Base-by-base conservation (phyloP, 164 flowering plant species). In the Cinnamomum chago region DNA sequence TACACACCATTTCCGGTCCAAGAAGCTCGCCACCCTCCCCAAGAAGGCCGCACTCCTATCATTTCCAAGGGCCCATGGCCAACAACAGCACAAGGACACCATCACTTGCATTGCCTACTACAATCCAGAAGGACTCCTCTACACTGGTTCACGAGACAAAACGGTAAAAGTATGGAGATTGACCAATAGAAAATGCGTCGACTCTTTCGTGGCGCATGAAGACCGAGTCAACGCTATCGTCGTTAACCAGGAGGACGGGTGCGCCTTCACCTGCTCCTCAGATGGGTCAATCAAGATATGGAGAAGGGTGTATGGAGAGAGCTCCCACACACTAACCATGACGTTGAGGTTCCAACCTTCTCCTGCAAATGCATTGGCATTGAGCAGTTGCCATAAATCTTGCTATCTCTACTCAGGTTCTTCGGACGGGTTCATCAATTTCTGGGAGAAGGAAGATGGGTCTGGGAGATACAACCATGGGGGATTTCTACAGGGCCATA, bases 281-380 rank as follows among this genome's bases (percentile, higher is more conserved):
- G 87, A 84, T 62, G 84, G 72, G 0, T 81, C 86, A 1, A 77
- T 85, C 51, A 86, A 86, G 71, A 83, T 88, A 51, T 88, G 92
- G 92, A 75, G 86, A 50, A 81, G 81, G 28, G 78, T 82, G 0
- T 86, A 70, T 25, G 81, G 84, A 12, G 89, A 83, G 51, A 75
- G 55, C 71, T 83, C 85, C n/a, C 92, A 89, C 55, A 78, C 79
- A 5, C 88, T 87, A 50, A 84, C 79, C 7, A 82, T 83, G 82
- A 84, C 86, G 0, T 83, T 89, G 0, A 78, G 71, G 20, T 83
- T 81, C 81, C 90, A 84, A 50, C 77, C 65, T 0, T 87, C 86
- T 0, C 85, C 88, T 1, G 78, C 82, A 15, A 81, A 85, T 68
- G 84, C 87, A 20, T 68, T 85, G 70, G 85, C 84, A 11, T 67